Evolutionary conservation across 2,329 filamentous ascomycete genomes (phyloP).

Genomic region (Arthrinium puccinioides): DNA sequence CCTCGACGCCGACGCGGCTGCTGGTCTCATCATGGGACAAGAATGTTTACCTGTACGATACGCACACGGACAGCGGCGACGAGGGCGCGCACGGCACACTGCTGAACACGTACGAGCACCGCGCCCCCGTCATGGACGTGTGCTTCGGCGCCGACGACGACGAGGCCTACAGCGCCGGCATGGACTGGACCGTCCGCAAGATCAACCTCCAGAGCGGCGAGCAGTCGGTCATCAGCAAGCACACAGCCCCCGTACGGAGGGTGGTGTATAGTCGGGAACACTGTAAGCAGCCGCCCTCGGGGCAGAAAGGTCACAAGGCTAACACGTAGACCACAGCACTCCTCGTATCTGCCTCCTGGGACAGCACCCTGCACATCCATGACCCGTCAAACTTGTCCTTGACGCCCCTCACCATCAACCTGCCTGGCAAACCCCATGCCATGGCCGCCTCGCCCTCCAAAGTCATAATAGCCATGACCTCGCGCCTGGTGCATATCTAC

Average conservation of each 20-base stretch:
- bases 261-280: constrained; percentile 75
- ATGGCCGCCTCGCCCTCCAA: constrained; percentile 71
- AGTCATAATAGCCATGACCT: constrained; percentile 92
- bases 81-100: constrained; percentile 48
- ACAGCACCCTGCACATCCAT: constrained; percentile 82
- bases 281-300: constrained; percentile 41
- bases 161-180: constrained; percentile 77
- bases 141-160: constrained; percentile 81
- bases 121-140: constrained; percentile 81
- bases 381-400: constrained; percentile 46
- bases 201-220: constrained; percentile 66
- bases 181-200: constrained; percentile 79
- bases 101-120: constrained; percentile 68
- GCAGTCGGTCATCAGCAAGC: constrained; percentile 69
- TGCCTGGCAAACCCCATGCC: constrained; percentile 85
- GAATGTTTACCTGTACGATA: constrained; percentile 83
- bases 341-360: constrained; percentile 89
- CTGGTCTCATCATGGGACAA: constrained; percentile 95
- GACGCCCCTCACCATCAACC: constrained; percentile 55
- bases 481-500: constrained; percentile 90
- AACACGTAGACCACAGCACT: constrained; percentile 40
- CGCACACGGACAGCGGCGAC: constrained; percentile 40
- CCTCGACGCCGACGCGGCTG: constrained; percentile 63
- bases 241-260: constrained; percentile 71
- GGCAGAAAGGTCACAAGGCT: not conserved